Evolutionary conservation across 2,329 filamentous ascomycete species (phyloP).

Genomic region (Trichoderma koningiopsis): DNA sequence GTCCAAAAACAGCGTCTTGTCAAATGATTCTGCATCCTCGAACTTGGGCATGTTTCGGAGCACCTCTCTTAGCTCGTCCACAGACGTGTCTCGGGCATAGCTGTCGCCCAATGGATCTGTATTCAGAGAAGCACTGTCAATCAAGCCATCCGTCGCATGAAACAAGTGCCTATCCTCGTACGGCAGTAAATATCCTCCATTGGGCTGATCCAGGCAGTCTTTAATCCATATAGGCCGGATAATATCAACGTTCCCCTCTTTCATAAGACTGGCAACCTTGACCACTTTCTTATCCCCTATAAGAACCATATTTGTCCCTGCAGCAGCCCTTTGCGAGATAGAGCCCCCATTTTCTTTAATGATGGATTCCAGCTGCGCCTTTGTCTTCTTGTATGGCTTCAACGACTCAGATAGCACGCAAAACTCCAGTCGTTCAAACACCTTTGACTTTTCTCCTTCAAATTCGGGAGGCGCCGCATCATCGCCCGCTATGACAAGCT

Average conservation of each 20-base stretch:
- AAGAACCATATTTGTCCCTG: constrained; percentile 65
- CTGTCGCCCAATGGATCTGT: constrained; percentile 82
- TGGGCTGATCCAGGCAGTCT: constrained; percentile 70
- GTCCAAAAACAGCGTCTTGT: constrained; percentile 50
- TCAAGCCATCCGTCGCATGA: constrained; percentile 61
- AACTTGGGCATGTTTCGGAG: constrained; percentile 54
- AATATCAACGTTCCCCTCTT: constrained; percentile 69
- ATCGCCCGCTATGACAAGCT: constrained; percentile 72
- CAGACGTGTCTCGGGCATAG: constrained; percentile 69
- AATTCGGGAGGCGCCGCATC: constrained; percentile 51
- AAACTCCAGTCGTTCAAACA: constrained; percentile 79
- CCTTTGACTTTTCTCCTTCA: constrained; percentile 57
- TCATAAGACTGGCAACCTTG: constrained; percentile 81
- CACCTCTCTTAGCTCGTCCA: constrained; percentile 62
- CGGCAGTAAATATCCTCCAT: constrained; percentile 63
- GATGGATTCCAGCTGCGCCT: constrained; percentile 75
- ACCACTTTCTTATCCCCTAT: constrained; percentile 80
- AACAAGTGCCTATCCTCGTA: constrained; percentile 69
- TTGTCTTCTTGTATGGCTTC: constrained; percentile 71
- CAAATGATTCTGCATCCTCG: constrained; percentile 45
- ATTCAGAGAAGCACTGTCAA: constrained; percentile 58
- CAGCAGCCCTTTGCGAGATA: constrained; percentile 72
- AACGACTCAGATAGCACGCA: constrained; percentile 79
- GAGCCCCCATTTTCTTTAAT: constrained; percentile 82
- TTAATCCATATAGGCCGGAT: constrained; percentile 80